A percentile compares a stretch with the other conserved stretches of the same genome.
Evolutionary conservation across 2,329 filamentous ascomycete species (phyloP).

Genomic region (Diaporthe citrichinensis): DNA sequence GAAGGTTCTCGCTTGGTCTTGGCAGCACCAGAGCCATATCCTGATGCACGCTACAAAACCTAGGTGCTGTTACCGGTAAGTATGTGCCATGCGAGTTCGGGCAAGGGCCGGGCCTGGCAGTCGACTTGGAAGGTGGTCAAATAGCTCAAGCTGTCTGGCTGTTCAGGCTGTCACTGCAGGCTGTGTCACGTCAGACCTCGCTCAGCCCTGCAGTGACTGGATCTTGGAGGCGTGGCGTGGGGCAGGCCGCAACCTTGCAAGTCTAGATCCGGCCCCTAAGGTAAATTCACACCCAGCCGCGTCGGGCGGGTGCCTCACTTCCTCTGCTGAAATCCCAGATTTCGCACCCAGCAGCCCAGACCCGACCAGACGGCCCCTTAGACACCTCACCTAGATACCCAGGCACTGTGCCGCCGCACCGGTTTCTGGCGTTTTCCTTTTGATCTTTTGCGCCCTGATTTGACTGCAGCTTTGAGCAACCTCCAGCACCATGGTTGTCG

Average conservation of each 20-base stretch:
- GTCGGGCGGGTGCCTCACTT: conserved; percentile 6
- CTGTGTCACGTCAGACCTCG: conserved; percentile 17
- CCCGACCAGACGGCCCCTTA: background rate
- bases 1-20: conserved; percentile 25
- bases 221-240: conserved; percentile 26
- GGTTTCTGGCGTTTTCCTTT: background rate
- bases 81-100: background rate
- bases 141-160: background rate
- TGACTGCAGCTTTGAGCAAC: conserved; percentile 6
- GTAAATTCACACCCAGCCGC: conserved; percentile 18
- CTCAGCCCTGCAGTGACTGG: conserved; percentile 31
- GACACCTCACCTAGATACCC: conserved; percentile 18
- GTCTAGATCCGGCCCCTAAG: conserved; percentile 25
- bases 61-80: background rate
- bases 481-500: conserved; percentile 80
- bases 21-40: conserved; percentile 7
- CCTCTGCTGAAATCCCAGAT: conserved; percentile 24
- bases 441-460: background rate
- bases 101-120: background rate
- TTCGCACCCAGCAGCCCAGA: conserved; percentile 13
- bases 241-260: conserved; percentile 17
- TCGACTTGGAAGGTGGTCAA: background rate
- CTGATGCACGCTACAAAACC: conserved; percentile 2
- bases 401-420: conserved; percentile 18
- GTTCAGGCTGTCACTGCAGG: conserved; percentile 3